Evolutionary conservation across 1,139 yeast species (phyloP).

Genomic region (Debaryomyces psychrophilus): DNA sequence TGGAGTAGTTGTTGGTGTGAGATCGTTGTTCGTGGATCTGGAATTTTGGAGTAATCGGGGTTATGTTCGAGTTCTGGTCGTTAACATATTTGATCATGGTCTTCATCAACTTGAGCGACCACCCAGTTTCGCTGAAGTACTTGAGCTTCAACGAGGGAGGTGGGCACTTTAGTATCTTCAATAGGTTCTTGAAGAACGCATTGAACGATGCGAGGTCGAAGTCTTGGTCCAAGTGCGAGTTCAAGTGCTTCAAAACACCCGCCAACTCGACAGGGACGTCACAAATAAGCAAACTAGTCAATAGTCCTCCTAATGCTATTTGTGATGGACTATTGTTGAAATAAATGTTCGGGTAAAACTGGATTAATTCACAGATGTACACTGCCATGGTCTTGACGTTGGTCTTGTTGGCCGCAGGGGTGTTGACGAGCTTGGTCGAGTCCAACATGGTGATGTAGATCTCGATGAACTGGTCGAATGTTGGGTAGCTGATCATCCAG

Average conservation of each 20-base stretch:
- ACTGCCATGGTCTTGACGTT: conserved; percentile 59
- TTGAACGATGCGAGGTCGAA: conserved; percentile 25
- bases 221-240: conserved; percentile 23
- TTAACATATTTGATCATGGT: conserved; percentile 38
- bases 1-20: neutral
- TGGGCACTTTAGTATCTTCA: conserved; percentile 48
- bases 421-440: conserved; percentile 23
- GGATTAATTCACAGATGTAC: conserved; percentile 66
- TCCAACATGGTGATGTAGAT: conserved; percentile 42
- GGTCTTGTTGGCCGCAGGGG: conserved; percentile 32
- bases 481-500: conserved; percentile 60
- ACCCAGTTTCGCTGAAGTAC: conserved; percentile 42
- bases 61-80: conserved; percentile 4
- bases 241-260: conserved; percentile 25
- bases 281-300: conserved; percentile 28
- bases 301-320: conserved; percentile 58
- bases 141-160: conserved; percentile 49
- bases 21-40: conserved; percentile 1
- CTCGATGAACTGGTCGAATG: conserved; percentile 66
- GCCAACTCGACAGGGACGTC: conserved; percentile 32
- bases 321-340: conserved; percentile 58
- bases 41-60: conserved; percentile 25
- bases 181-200: conserved; percentile 33
- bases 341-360: conserved; percentile 62
- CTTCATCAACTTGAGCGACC: conserved; percentile 42